phyloP scores from a whole-genome alignment of 1,139 yeast genomes.

The Sugiyamaella paludigena region DNA sequence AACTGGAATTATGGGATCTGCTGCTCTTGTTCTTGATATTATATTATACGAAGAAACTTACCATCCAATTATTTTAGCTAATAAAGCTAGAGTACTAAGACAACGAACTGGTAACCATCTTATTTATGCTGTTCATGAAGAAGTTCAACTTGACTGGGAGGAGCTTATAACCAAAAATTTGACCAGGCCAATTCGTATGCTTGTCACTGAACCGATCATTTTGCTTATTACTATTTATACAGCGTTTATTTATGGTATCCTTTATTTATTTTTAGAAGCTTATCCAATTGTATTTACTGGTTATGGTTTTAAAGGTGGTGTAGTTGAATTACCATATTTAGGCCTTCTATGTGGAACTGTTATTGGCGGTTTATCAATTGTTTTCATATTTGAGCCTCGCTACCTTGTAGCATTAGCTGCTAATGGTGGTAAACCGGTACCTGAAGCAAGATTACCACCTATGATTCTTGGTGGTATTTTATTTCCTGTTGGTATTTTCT shows the following conservation, averaged over 20 bases:
- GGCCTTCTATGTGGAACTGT: constrained; percentile 51
- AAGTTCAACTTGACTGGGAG: constrained; percentile 54
- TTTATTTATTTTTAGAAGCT: constrained; percentile 74
- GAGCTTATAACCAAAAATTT: constrained; percentile 69
- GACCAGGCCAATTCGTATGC: constrained; percentile 67
- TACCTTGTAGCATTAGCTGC: constrained; percentile 43
- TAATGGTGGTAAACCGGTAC: constrained; percentile 60
- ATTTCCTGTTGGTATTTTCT: constrained; percentile 75
- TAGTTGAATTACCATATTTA: constrained; percentile 50
- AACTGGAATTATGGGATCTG: constrained; percentile 49
- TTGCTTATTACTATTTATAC: constrained; percentile 69
- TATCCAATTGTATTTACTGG: constrained; percentile 73
- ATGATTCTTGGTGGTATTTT: constrained; percentile 65
- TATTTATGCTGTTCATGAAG: constrained; percentile 81
- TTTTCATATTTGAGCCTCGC: constrained; percentile 27
- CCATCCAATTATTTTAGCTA: constrained; percentile 42
- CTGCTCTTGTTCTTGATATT: constrained; percentile 37
- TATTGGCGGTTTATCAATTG: constrained; percentile 20
- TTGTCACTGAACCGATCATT: constrained; percentile 70
- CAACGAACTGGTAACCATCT: constrained; percentile 65
- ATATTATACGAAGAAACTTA: constrained; percentile 51
- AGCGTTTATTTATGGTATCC: constrained; percentile 81
- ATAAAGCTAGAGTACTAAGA: constrained; percentile 48
- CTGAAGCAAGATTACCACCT: constrained; percentile 75
- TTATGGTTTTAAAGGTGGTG: constrained; percentile 51